phyloP scores from a whole-genome alignment of 1,139 yeast species.

The Geotrichum macrosporum region DNA sequence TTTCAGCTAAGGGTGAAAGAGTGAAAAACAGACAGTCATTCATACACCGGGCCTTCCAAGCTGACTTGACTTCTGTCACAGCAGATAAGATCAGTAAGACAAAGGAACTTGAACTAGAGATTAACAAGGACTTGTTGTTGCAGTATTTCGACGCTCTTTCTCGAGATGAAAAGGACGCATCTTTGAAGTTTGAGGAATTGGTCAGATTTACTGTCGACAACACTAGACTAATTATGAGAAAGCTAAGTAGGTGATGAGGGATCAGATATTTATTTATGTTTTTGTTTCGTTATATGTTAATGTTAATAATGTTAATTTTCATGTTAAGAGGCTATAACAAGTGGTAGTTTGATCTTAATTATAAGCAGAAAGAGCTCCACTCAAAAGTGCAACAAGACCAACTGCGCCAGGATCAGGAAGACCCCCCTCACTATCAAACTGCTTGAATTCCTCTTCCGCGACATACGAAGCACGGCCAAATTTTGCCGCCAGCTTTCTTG shows the following conservation, averaged over 20 bases:
- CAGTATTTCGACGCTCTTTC: constrained; percentile 50
- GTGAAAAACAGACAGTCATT: constrained; percentile 45
- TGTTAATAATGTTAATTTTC: background rate
- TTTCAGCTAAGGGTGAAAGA: constrained; percentile 44
- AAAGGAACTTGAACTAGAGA: constrained; percentile 49
- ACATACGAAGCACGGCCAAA: constrained; percentile 95
- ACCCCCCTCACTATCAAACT: constrained; percentile 42
- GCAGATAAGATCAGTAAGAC: constrained; percentile 27
- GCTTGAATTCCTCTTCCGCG: constrained; percentile 50
- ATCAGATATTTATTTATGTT: background rate
- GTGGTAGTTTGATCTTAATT: constrained; percentile 7
- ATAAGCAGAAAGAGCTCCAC: constrained; percentile 30
- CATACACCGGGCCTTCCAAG: constrained; percentile 32
- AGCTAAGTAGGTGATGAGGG: constrained; percentile 23
- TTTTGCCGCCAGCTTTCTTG: constrained; percentile 71
- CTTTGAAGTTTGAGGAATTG: constrained; percentile 39
- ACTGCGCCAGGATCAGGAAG: constrained; percentile 93
- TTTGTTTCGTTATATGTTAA: background rate
- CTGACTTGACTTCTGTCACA: constrained; percentile 37
- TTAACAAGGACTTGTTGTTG: constrained; percentile 60
- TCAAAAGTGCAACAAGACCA: constrained; percentile 37
- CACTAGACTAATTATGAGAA: constrained; percentile 27
- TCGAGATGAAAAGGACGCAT: constrained; percentile 25
- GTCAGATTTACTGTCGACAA: constrained; percentile 36
- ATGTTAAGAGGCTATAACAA: background rate